Evolutionary conservation across 1,284 basidiomycete species (phyloP).

Genomic region (Melanopsichium pennsylvanicum): DNA sequence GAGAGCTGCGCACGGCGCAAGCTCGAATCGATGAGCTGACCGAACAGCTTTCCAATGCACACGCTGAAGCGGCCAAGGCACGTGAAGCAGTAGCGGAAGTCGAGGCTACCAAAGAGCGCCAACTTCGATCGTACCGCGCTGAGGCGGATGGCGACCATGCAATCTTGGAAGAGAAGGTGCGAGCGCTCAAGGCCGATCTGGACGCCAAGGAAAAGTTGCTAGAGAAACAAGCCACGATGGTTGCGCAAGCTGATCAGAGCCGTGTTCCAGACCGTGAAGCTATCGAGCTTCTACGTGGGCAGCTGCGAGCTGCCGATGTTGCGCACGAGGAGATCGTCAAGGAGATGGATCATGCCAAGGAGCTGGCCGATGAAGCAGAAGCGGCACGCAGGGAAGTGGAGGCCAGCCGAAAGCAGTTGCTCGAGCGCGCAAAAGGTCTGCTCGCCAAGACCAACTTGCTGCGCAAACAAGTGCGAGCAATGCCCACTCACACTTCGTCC

Average conservation of each 20-base stretch:
- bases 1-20: constrained; percentile 51
- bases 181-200: constrained; percentile 46
- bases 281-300: constrained; percentile 51
- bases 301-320: constrained; percentile 56
- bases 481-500: constrained; percentile 51
- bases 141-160: constrained; percentile 61
- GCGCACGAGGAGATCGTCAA: constrained; percentile 55
- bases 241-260: constrained; percentile 21
- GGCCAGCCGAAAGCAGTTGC: constrained; percentile 42
- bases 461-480: constrained; percentile 38
- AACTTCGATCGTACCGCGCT: constrained; percentile 52
- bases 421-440: constrained; percentile 37
- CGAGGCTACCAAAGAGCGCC: constrained; percentile 49
- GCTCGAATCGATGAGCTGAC: constrained; percentile 56
- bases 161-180: constrained; percentile 57
- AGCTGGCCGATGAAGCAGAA: constrained; percentile 46
- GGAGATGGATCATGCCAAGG: constrained; percentile 53
- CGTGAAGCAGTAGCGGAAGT: constrained; percentile 48
- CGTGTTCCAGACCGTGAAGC: constrained; percentile 37
- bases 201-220: constrained; percentile 33
- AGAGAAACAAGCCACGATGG: constrained; percentile 23
- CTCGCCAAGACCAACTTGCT: constrained; percentile 36
- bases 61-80: constrained; percentile 47
- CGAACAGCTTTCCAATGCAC: constrained; percentile 47
- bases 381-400: constrained; percentile 38